Base-by-base conservation (phyloP, 805 yeast genomes). In the Candida boleticola region DNA sequence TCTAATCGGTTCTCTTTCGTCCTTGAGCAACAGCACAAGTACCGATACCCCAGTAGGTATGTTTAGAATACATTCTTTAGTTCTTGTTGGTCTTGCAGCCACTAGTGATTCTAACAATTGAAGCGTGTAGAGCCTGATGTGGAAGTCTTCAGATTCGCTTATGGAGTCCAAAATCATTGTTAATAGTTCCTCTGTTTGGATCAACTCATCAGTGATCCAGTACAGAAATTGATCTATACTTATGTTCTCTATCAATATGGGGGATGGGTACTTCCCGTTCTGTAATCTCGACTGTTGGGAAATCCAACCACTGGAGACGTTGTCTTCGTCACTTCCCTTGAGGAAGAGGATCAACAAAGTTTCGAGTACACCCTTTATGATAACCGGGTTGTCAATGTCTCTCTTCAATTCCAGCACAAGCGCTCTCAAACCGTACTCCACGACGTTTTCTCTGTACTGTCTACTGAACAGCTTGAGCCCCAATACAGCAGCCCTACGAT, bases 171-270 rank as follows among this genome's bases (percentile, higher is more conserved):
- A 47, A 29, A 71, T 46, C 29, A 58, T 48, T 16, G 48, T 43
- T 30, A 70, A 45, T 16, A 59, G 48, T 21, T 54, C 61, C 14
- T 53, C 62, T 37, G 61, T 63, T 45, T 86, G 90, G 1, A 90
- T 85, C 52, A 93, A 69, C 54, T 89, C 97, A 63, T 93, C 99
- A 0, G 98, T 89, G 25, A 93, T 86, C 96, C 97, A 90, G 42
- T 90, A 65, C 0, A 97, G 86, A 50, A 93, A 86, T 54, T 89
- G 95, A 58, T 90, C 98, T 10, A 80, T 77, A 3, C 69, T 63
- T 3, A 73, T 74, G 33, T 77, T 76, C 38, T 75, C 80, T 61
- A 77, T 64, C 21, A 80, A 66, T 16, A 82, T 64, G 2, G 93
- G 93, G 2, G 89, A 81, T 0, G 90, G 88, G 50, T 85, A 85